A percentile compares a stretch with the other conserved stretches of the same genome.
Conservation (phyloP, 495 filamentous ascomycete species). For the Chaetomium cochliodes region DNA sequence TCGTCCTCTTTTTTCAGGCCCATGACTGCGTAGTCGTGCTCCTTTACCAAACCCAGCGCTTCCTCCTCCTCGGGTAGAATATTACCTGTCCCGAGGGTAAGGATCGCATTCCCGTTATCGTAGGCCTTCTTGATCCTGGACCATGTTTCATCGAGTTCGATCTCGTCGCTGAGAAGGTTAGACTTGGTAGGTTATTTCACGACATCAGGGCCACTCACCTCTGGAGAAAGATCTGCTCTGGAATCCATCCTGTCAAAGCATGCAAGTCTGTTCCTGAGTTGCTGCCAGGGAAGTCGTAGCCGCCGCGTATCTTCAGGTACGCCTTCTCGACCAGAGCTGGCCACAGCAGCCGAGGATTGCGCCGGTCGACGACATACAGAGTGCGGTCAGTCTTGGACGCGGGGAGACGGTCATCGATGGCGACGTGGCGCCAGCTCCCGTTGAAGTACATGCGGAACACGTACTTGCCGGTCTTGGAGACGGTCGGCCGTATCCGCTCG, state of each 20-base stretch:
- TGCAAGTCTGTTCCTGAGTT: slow-evolving; percentile 94
- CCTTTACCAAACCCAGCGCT: slow-evolving; percentile 74
- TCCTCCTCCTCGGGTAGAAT: slow-evolving; percentile 70
- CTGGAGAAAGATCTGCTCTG: slow-evolving; percentile 90
- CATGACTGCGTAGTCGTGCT: slow-evolving; percentile 93
- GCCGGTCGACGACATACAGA: slow-evolving; percentile 85
- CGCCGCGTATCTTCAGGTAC: slow-evolving; percentile 93
- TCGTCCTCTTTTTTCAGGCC: slow-evolving; percentile 63
- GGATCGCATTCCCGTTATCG: slow-evolving; percentile 73
- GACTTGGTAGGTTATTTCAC: slow-evolving; percentile 23
- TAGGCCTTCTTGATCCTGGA: slow-evolving; percentile 71
- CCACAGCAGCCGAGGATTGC: slow-evolving; percentile 74
- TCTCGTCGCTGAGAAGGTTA: slow-evolving; percentile 53
- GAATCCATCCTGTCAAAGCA: slow-evolving; percentile 92
- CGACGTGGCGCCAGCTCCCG: slow-evolving; percentile 80
- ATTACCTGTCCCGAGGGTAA: slow-evolving; percentile 87
- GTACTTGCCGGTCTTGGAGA: slow-evolving; percentile 83
- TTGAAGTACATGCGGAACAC: slow-evolving; percentile 92
- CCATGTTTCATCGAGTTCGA: slow-evolving; percentile 75
- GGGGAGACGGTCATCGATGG: slow-evolving; percentile 90
- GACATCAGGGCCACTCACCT: slow-evolving; percentile 39
- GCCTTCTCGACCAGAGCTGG: slow-evolving; percentile 96
- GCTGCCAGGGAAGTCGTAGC: slow-evolving; percentile 98
- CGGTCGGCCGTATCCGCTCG: slow-evolving; percentile 49
- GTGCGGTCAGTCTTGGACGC: slow-evolving; percentile 66